phyloP scores from a whole-genome alignment of 768 basidiomycete species.

The Saitozyma podzolica region DNA sequence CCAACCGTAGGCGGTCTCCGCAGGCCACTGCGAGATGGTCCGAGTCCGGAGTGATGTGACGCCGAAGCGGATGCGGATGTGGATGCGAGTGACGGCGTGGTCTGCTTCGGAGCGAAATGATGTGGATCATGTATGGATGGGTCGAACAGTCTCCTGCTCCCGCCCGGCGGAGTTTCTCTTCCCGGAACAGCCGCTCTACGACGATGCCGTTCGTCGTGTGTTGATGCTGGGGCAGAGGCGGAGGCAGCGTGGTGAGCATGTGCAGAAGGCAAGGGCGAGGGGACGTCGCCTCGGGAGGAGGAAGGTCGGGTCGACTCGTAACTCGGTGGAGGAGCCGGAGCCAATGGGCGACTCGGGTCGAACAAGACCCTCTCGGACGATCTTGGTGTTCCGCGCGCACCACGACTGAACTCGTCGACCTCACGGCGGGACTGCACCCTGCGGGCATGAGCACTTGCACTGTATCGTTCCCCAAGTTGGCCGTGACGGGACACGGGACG shows the following conservation, averaged over 20 bases:
- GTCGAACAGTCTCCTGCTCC: constrained; percentile 57
- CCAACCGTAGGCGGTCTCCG: constrained; percentile 15
- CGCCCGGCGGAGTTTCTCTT: background rate
- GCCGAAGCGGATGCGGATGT: constrained; percentile 4
- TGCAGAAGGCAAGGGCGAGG: constrained; percentile 4
- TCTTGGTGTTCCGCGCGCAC: background rate
- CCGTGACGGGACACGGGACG: no score
- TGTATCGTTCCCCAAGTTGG: no score
- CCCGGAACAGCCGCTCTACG: no score
- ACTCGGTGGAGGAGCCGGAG: background rate
- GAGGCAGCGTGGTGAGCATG: constrained; percentile 6
- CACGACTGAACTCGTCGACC: constrained; percentile 22
- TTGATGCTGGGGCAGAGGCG: constrained; percentile 3
- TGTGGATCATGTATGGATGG: constrained; percentile 88
- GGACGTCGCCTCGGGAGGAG: background rate
- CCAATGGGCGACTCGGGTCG: constrained; percentile 15
- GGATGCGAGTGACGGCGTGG: constrained; percentile 24
- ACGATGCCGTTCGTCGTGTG: no score
- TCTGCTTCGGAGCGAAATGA: constrained; percentile 61
- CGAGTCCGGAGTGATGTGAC: constrained; percentile 3
- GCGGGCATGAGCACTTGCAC: no score
- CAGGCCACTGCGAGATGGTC: constrained; percentile 10
- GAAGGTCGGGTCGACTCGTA: constrained; percentile 4
- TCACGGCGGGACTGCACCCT: no score
- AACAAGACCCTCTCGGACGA: constrained; percentile 11